A percentile compares a stretch with the other conserved stretches of the same genome.
phyloP scores from a whole-genome alignment of 176 grass and related monocot genomes.

The Urochloa ruziziensis region DNA sequence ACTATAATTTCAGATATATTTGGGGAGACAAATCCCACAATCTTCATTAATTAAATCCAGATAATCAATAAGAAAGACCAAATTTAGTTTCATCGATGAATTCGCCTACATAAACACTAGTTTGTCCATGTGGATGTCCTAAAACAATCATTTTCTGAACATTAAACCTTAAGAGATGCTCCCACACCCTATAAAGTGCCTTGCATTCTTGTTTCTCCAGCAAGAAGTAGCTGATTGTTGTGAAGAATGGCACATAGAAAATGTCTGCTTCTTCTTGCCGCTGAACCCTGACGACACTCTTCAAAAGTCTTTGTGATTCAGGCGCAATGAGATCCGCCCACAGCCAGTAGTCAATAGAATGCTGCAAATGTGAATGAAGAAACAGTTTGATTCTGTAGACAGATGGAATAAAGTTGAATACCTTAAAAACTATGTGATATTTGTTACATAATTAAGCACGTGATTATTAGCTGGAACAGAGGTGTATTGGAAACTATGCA shows the following conservation, averaged over 20 bases:
- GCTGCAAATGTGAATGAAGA: slow-evolving; percentile 46
- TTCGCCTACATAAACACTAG: slow-evolving; percentile 16
- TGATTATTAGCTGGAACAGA: background rate
- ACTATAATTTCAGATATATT: background rate
- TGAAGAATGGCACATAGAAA: slow-evolving; percentile 96
- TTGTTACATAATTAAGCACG: background rate
- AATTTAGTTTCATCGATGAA: background rate
- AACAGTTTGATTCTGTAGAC: background rate
- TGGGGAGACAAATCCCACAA: background rate
- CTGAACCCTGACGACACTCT: slow-evolving; percentile 73
- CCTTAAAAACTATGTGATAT: background rate
- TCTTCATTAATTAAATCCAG: slow-evolving; percentile 15
- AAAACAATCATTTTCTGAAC: slow-evolving; percentile 50
- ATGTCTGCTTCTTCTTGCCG: slow-evolving; percentile 86
- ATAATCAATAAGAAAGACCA: background rate
- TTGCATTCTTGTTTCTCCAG: slow-evolving; percentile 99
- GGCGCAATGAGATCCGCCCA: slow-evolving; percentile 95
- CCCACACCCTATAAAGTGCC: slow-evolving; percentile 98
- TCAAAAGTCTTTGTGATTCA: slow-evolving; percentile 71
- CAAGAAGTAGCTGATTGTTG: slow-evolving; percentile 94
- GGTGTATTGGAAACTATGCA: background rate
- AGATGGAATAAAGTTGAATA: slow-evolving; percentile 1
- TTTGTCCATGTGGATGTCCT: slow-evolving; percentile 27
- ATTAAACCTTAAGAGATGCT: slow-evolving; percentile 86
- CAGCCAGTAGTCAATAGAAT: slow-evolving; percentile 98